phyloP scores from a whole-genome alignment of 139 green algal species.

The Picochlorum sp. region DNA sequence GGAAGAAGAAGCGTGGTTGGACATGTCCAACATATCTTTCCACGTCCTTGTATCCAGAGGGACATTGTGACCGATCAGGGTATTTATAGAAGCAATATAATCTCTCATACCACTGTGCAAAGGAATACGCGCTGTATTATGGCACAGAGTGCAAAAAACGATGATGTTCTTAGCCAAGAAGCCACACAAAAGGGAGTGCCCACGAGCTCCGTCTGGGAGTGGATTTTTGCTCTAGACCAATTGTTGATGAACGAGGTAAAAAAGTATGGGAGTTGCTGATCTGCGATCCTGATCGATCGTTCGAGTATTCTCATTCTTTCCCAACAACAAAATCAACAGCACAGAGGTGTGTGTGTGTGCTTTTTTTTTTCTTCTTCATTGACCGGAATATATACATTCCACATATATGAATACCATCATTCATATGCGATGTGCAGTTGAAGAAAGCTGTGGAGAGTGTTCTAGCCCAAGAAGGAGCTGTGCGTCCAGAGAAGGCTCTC shows the following conservation, averaged over 20 bases:
- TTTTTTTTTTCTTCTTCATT: no score
- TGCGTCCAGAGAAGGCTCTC: conserved; percentile 55
- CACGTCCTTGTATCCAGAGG: no score
- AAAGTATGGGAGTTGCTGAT: conserved; percentile 98
- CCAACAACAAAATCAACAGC: conserved; percentile 98
- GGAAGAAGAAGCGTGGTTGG: no score
- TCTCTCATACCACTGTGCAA: no score
- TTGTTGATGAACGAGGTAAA: conserved; percentile 94
- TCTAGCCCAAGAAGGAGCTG: conserved; percentile 53
- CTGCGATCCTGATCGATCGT: conserved; percentile 67
- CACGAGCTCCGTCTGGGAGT: conserved; percentile 68
- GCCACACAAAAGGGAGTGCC: conserved; percentile 12
- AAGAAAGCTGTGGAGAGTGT: conserved; percentile 63
- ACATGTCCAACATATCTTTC: no score
- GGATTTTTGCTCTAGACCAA: conserved; percentile 93
- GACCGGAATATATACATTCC: no score
- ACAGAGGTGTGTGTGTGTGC: conserved; percentile 28
- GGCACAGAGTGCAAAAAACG: no score
- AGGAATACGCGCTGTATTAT: no score
- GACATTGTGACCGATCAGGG: no score
- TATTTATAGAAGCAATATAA: no score
- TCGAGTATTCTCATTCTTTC: conserved; percentile 90
- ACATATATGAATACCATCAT: no score
- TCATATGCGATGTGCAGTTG: conserved; percentile 43
- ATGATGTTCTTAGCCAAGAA: background rate